phyloP scores from a whole-genome alignment of 2,329 filamentous ascomycete genomes.

The Fusarium nelsonii region DNA sequence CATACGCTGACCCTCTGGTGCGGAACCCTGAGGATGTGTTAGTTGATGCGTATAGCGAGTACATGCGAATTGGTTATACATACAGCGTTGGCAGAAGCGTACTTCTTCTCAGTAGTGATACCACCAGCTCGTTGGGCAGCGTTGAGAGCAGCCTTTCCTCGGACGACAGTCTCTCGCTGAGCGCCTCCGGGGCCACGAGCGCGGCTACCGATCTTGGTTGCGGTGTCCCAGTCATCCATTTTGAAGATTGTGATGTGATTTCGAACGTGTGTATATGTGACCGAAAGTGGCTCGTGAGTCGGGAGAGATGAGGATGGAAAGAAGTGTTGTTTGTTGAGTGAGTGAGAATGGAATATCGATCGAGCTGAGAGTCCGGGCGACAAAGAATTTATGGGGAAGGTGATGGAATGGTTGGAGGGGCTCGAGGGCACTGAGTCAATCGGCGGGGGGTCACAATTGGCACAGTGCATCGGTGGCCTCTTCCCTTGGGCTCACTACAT shows the following conservation, averaged over 20 bases:
- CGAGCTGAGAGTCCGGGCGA: slow-evolving; percentile 35
- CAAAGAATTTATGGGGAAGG: slow-evolving; percentile 49
- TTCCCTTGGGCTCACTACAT: neutral
- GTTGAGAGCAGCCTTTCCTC: slow-evolving; percentile 85
- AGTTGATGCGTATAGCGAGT: slow-evolving; percentile 12
- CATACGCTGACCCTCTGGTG: slow-evolving; percentile 86
- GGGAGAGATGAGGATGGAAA: neutral
- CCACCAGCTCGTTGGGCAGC: slow-evolving; percentile 86
- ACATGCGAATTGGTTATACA: slow-evolving; percentile 21
- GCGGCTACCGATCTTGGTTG: slow-evolving; percentile 95
- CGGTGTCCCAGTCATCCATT: slow-evolving; percentile 84
- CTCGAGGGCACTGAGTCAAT: slow-evolving; percentile 53
- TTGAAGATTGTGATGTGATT: slow-evolving; percentile 56
- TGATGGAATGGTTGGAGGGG: slow-evolving; percentile 50
- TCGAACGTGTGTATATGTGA: slow-evolving; percentile 21
- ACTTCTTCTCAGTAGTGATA: slow-evolving; percentile 93
- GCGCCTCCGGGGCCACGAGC: slow-evolving; percentile 74
- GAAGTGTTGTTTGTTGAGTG: slow-evolving; percentile 34
- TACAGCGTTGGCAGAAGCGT: slow-evolving; percentile 75
- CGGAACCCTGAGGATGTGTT: slow-evolving; percentile 45
- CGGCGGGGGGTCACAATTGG: slow-evolving; percentile 49
- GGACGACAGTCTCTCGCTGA: slow-evolving; percentile 87
- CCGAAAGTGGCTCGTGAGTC: neutral
- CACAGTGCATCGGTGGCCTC: slow-evolving; percentile 43
- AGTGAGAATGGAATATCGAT: slow-evolving; percentile 34